These are phyloP conservation scores for Coemansia sp. DNA, from an alignment of 192 early-diverging fungal genomes.

Conservation along the genomic window DNA sequence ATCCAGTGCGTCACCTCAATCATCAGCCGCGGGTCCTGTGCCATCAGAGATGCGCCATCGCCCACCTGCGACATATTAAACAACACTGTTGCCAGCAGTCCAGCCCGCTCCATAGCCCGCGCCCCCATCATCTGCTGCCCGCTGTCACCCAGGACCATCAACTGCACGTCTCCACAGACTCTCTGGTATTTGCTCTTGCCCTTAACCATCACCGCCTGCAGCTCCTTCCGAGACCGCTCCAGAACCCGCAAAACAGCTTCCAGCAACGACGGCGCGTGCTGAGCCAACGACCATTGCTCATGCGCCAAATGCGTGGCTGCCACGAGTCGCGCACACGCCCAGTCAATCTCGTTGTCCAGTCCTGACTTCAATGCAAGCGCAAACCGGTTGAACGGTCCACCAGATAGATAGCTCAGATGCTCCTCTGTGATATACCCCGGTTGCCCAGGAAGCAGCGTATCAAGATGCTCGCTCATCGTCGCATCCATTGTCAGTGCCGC, in stretches of 20 bases:
- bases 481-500: background rate
- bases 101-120: conserved; percentile 32
- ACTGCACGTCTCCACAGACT: background rate
- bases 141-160: conserved; percentile 16
- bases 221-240: conserved; percentile 31
- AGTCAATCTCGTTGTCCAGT: conserved; percentile 53
- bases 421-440: conserved; percentile 40
- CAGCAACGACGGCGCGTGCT: conserved; percentile 45
- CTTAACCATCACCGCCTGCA: conserved; percentile 4
- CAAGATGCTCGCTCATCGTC: background rate
- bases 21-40: conserved; percentile 40
- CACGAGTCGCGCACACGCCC: conserved; percentile 44
- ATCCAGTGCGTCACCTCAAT: conserved; percentile 49
- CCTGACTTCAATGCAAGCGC: conserved; percentile 46
- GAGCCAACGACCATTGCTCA: conserved; percentile 30
- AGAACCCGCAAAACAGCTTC: conserved; percentile 43
- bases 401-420: conserved; percentile 23
- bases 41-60: conserved; percentile 40
- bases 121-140: conserved; percentile 16
- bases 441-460: background rate
- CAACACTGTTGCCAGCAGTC: conserved; percentile 32
- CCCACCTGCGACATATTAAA: conserved; percentile 49
- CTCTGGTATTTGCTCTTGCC: background rate
- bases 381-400: conserved; percentile 51
- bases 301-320: conserved; percentile 32